Evolutionary conservation across 345 rosid species (phyloP).

Genomic region (Gossypium anomalum): DNA sequence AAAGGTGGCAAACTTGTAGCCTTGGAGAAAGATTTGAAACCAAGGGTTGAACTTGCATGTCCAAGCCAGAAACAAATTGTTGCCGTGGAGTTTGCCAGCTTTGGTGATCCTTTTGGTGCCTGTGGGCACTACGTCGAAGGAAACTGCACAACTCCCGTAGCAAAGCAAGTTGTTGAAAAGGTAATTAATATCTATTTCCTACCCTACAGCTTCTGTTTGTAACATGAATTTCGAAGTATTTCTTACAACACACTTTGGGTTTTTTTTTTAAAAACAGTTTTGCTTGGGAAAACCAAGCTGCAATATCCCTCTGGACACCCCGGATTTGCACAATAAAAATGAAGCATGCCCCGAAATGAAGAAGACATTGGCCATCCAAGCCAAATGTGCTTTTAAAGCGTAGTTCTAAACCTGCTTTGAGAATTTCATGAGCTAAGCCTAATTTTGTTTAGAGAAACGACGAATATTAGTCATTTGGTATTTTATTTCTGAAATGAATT

Average conservation of each 20-base stretch:
- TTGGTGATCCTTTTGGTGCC: constrained; percentile 62
- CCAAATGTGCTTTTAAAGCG: constrained; percentile 35
- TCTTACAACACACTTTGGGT: background rate
- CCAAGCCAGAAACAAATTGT: constrained; percentile 40
- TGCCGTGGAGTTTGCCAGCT: constrained; percentile 75
- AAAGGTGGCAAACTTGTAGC: constrained; percentile 32
- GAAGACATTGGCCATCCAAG: constrained; percentile 73
- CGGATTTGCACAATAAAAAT: constrained; percentile 30
- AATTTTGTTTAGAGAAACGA: background rate
- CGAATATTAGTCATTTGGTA: background rate
- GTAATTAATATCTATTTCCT: constrained; percentile 25
- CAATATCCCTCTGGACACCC: constrained; percentile 43
- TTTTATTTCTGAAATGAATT: too few species aligned
- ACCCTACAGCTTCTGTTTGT: background rate
- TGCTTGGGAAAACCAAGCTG: constrained; percentile 69
- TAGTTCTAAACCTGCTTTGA: background rate
- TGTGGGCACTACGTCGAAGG: constrained; percentile 58
- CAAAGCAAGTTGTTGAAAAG: constrained; percentile 61
- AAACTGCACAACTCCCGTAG: constrained; percentile 44
- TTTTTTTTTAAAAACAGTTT: constrained; percentile 23
- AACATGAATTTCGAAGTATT: background rate
- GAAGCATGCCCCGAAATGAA: constrained; percentile 40
- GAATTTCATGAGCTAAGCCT: background rate
- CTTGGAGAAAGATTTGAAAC: constrained; percentile 31
- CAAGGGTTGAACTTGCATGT: constrained; percentile 52